phyloP scores from a whole-genome alignment of 768 basidiomycete species.

The Termitomyces sp. region DNA sequence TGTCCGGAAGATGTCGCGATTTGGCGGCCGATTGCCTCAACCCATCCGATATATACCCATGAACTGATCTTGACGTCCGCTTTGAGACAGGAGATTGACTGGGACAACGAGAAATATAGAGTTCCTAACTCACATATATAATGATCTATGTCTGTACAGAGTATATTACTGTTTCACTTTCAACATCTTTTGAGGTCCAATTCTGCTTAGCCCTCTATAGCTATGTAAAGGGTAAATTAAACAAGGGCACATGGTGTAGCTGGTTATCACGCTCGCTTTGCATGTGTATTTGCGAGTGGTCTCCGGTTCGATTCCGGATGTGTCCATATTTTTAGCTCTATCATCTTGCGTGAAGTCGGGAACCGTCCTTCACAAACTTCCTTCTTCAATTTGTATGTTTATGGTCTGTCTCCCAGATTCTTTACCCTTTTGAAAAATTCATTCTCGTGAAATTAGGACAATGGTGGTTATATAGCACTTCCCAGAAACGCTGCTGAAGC shows the following conservation, averaged over 20 bases:
- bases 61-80: conserved; percentile 64
- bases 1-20: conserved; percentile 55
- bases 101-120: conserved; percentile 39
- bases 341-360: no score
- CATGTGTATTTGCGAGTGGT: conserved; percentile 10
- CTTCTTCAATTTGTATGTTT: background rate
- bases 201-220: no score
- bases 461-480: conserved; percentile 16
- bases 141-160: background rate
- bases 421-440: background rate
- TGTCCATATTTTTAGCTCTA: conserved; percentile 6
- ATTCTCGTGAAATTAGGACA: background rate
- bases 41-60: conserved; percentile 54
- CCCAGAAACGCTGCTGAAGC: conserved; percentile 2
- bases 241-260: conserved; percentile 16
- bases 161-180: background rate
- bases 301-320: conserved; percentile 17
- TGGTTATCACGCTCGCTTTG: conserved; percentile 18
- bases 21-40: conserved; percentile 53
- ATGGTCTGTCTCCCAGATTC: background rate
- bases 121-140: conserved; percentile 14
- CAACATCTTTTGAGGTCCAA: no score
- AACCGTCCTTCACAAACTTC: background rate
- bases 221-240: no score
- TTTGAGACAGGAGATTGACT: conserved; percentile 62